Conservation (phyloP, 768 basidiomycete species). For the Russula earlei region DNA sequence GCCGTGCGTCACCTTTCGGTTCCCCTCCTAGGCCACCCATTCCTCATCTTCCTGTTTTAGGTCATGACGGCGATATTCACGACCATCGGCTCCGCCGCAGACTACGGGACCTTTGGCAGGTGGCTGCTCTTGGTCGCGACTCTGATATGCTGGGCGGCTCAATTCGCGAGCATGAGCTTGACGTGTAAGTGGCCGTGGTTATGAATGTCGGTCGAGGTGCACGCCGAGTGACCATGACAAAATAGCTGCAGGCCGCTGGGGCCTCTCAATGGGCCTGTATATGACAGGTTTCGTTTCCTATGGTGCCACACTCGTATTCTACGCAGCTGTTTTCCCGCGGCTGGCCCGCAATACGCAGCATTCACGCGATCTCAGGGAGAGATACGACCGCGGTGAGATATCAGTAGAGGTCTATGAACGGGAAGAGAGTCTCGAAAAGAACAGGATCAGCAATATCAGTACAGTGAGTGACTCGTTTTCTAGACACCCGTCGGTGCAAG, state of each 20-base stretch:
- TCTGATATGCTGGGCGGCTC: conserved; percentile 69
- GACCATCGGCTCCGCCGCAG: conserved; percentile 58
- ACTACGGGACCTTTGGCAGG: conserved; percentile 67
- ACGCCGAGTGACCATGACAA: not conserved
- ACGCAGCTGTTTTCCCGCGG: conserved; percentile 67
- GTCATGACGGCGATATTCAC: conserved; percentile 79
- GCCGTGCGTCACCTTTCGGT: conserved; percentile 36
- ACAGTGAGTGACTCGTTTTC: conserved; percentile 38
- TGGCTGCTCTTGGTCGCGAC: conserved; percentile 71
- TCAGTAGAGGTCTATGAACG: conserved; percentile 52
- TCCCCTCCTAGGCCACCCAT: no score
- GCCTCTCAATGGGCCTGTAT: conserved; percentile 66
- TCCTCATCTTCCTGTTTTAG: conserved; percentile 25
- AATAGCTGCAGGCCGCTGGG: conserved; percentile 59
- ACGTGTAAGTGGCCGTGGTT: conserved; percentile 38
- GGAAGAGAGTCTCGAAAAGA: conserved; percentile 77
- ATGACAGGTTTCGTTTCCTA: conserved; percentile 74
- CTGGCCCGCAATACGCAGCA: conserved; percentile 70
- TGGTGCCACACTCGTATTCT: conserved; percentile 76
- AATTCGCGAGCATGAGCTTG: conserved; percentile 67
- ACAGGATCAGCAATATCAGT: conserved; percentile 75
- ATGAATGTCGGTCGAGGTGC: not conserved
- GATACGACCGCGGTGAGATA: conserved; percentile 52
- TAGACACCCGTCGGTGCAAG: not conserved
- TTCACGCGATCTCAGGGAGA: conserved; percentile 44